Evolutionary conservation across 2,329 filamentous ascomycete genomes (phyloP).

Genomic region (Cladobotryum mycophilum): DNA sequence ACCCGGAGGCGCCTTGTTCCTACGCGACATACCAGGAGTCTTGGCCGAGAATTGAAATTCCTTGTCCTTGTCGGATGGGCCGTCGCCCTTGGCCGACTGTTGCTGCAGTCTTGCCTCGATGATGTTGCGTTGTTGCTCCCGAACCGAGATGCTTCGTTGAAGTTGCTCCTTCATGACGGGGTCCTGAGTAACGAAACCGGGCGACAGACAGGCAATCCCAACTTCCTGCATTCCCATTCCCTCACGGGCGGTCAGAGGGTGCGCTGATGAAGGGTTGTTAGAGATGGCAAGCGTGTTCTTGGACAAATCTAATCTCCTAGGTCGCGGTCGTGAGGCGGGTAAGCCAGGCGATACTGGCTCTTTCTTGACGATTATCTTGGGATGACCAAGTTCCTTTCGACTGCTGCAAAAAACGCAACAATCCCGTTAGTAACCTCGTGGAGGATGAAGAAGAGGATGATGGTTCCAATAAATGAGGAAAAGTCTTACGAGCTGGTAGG

Average conservation of each 20-base stretch:
- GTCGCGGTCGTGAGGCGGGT: slow-evolving; percentile 53
- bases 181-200: slow-evolving; percentile 92
- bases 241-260: slow-evolving; percentile 74
- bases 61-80: slow-evolving; percentile 51
- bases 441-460: background rate
- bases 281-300: slow-evolving; percentile 49
- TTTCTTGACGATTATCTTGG: slow-evolving; percentile 93
- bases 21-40: slow-evolving; percentile 65
- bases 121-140: slow-evolving; percentile 89
- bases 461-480: background rate
- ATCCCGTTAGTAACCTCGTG: background rate
- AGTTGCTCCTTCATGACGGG: slow-evolving; percentile 95
- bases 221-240: slow-evolving; percentile 83
- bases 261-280: slow-evolving; percentile 53
- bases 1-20: slow-evolving; percentile 78
- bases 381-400: slow-evolving; percentile 50
- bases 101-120: slow-evolving; percentile 89
- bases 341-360: slow-evolving; percentile 85
- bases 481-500: slow-evolving; percentile 53
- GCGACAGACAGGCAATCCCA: slow-evolving; percentile 87
- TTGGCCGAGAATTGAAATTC: slow-evolving; percentile 53
- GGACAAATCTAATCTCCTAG: slow-evolving; percentile 71
- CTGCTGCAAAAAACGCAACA: slow-evolving; percentile 23
- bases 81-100: slow-evolving; percentile 72
- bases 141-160: slow-evolving; percentile 85